Base-by-base conservation (phyloP, 1,284 basidiomycete species). In the Rhodotorula mucilaginosa region DNA sequence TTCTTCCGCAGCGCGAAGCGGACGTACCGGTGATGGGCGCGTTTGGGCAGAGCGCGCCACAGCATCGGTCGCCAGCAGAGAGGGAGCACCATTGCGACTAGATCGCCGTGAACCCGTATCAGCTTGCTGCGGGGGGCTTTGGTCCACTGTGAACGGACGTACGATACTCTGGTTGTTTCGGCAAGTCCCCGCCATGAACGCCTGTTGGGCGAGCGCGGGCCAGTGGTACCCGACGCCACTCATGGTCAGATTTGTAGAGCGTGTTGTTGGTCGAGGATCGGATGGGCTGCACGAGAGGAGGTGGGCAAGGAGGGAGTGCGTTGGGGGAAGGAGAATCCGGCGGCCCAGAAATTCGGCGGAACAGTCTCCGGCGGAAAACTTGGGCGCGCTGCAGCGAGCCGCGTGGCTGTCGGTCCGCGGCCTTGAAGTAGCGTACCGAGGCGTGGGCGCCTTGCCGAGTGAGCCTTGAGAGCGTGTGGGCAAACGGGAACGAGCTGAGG, bases 51-150 rank as follows among this genome's bases (percentile, higher is more conserved):
- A 52, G 26, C 58, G 46, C 58, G 16, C 44, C 58, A 26, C 58
- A 60, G 16, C 58, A 60, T 1, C 6, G 15, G 26, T 60, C 58
- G 13, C 29, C 61, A 12, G 49, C 29, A 21, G 31, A 16, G 13
- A 23, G 7, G 10, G 62, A 3, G 18, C 71, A 73, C 61, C 65
- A 73, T 23, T 67, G 65, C 13, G 46, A 56, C 71, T 73, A 68
- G 51, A 1, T 12, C 44, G 29, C 3, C 29, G 6, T 12, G 21
- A 46, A 44, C 21, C 5, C 3, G 10, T 8, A 19, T 62, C 46
- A 46, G 60, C 34, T 12, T 10, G 44, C 8, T 15, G 34, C 5
- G 13, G 4, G 7, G 39, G 21, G 13, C 34, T 34, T 34, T 34
- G 13, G 10, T 23, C 15, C 16, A 19, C 10, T 26, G 1, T 16